These are phyloP conservation scores for Ensete glaucum DNA, from an alignment of 176 grass and related monocot species.

Conservation along the genomic window DNA sequence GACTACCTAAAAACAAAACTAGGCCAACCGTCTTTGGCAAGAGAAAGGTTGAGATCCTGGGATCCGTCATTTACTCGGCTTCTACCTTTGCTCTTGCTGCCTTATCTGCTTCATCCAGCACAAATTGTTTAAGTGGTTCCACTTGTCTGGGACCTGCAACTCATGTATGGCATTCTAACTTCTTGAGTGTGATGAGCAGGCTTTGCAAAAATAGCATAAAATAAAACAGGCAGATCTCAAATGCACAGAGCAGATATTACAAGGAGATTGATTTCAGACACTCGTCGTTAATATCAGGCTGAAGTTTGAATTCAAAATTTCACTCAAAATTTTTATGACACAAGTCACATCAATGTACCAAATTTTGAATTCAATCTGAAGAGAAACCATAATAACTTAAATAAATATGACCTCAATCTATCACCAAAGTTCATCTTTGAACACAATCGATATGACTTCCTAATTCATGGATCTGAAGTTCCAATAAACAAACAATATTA, in stretches of 20 bases:
- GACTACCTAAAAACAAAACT: neutral
- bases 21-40: too few species aligned
- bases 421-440: neutral
- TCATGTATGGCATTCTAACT: neutral
- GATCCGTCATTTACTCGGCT: neutral
- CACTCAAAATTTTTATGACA: neutral
- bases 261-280: neutral
- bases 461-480: neutral
- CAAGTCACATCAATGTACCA: too few species aligned
- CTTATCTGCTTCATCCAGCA: constrained; percentile 66
- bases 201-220: too few species aligned
- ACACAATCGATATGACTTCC: neutral
- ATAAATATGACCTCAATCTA: neutral
- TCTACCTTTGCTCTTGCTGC: constrained; percentile 35
- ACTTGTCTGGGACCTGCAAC: constrained; percentile 65
- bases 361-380: too few species aligned
- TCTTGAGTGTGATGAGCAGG: neutral
- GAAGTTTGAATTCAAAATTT: neutral
- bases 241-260: neutral
- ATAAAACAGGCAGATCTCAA: neutral
- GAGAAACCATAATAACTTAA: too few species aligned
- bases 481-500: neutral
- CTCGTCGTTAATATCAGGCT: too few species aligned
- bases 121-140: constrained; percentile 68
- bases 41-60: too few species aligned